These are phyloP conservation scores for Cladophialophora immunda DNA, from an alignment of 2,329 filamentous ascomycete genomes.

Conservation along the genomic window DNA sequence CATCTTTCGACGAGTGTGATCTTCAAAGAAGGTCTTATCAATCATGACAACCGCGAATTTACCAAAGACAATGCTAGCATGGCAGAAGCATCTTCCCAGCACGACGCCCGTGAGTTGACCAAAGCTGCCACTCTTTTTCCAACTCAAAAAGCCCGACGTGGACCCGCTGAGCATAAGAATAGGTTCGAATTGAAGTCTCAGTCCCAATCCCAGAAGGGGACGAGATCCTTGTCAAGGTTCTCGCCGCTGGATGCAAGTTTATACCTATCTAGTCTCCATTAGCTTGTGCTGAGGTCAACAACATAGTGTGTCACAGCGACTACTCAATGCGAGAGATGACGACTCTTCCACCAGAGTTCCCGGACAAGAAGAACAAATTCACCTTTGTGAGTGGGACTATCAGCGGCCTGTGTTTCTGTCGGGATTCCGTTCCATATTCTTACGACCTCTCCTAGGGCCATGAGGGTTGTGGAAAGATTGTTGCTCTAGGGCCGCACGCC, in stretches of 20 bases:
- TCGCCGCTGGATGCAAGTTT: constrained; percentile 27
- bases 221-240: constrained; percentile 28
- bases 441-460: constrained; percentile 30
- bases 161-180: background rate
- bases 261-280: background rate
- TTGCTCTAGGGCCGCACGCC: constrained; percentile 23
- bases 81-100: constrained; percentile 32
- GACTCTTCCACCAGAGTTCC: constrained; percentile 4
- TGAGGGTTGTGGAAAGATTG: constrained; percentile 35
- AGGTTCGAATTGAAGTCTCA: constrained; percentile 25
- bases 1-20: background rate
- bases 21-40: background rate
- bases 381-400: constrained; percentile 12
- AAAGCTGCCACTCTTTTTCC: background rate
- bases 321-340: constrained; percentile 6
- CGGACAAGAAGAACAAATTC: constrained; percentile 7
- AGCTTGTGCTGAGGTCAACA: background rate
- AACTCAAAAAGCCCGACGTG: background rate
- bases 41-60: background rate
- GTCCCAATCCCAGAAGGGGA: constrained; percentile 20
- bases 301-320: constrained; percentile 30
- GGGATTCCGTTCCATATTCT: no score
- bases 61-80: constrained; percentile 30
- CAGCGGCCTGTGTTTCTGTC: no score
- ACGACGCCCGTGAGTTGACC: constrained; percentile 13